Evolutionary conservation across 2,329 filamentous ascomycete genomes (phyloP).

Genomic region (Delphinella strobiligena): DNA sequence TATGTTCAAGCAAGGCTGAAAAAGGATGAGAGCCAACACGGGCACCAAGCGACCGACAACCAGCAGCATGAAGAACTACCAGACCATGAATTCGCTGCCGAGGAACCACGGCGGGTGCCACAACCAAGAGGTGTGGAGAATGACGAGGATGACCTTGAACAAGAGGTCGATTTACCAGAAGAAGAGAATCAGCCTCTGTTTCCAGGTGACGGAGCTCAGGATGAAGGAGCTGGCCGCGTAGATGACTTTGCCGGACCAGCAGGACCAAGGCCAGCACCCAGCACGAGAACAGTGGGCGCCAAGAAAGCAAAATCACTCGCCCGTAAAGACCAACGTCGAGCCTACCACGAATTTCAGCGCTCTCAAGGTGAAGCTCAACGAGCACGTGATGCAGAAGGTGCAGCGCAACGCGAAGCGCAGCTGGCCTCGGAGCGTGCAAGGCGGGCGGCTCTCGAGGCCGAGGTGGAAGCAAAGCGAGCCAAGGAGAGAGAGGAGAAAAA

Average conservation of each 20-base stretch:
- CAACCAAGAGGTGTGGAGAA: too few relatives aligned
- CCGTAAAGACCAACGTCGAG: conserved; percentile 28
- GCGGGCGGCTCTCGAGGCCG: conserved; percentile 29
- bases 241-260: conserved; percentile 1
- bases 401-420: conserved; percentile 32
- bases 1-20: conserved; percentile 15
- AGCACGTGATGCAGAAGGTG: conserved; percentile 28
- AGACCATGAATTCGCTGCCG: too few relatives aligned
- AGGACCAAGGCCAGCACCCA: conserved; percentile 7
- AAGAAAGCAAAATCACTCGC: conserved; percentile 39
- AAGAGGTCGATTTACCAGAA: conserved; percentile 1
- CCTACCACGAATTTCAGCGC: conserved; percentile 38
- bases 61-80: too few relatives aligned
- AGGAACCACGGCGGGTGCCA: too few relatives aligned
- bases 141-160: too few relatives aligned
- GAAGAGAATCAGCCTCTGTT: neutral
- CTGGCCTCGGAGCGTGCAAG: conserved; percentile 28
- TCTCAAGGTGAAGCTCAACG: conserved; percentile 35
- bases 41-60: neutral
- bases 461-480: conserved; percentile 28
- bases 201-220: conserved; percentile 5
- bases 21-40: neutral
- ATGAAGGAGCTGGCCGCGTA: conserved; percentile 2
- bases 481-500: conserved; percentile 27
- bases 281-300: conserved; percentile 26